These are phyloP conservation scores for Staphylotrichum longicolle DNA, from an alignment of 495 filamentous ascomycete genomes.

Conservation along the genomic window DNA sequence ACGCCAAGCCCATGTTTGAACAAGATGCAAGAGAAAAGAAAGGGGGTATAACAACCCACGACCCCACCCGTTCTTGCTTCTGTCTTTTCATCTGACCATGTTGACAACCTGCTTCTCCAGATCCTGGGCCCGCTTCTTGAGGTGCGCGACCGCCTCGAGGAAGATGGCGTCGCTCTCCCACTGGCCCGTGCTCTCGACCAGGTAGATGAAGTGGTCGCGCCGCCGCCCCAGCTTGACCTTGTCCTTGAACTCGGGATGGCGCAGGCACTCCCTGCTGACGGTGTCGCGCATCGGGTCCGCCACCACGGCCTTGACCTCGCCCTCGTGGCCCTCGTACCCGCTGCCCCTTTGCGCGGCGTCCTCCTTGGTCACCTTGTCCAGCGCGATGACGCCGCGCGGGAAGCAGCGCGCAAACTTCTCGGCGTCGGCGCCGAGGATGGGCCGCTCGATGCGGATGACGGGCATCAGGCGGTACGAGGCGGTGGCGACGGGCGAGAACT, in stretches of 20 bases:
- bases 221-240: slow-evolving; percentile 91
- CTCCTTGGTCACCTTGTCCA: slow-evolving; percentile 66
- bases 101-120: slow-evolving; percentile 48
- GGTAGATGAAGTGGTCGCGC: slow-evolving; percentile 96
- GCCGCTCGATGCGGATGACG: slow-evolving; percentile 72
- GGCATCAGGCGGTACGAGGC: slow-evolving; percentile 89
- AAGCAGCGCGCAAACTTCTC: slow-evolving; percentile 90
- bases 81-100: slow-evolving; percentile 41
- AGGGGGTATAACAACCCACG: slow-evolving; percentile 14
- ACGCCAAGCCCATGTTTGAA: slow-evolving; percentile 30
- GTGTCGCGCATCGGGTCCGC: slow-evolving; percentile 82
- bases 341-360: slow-evolving; percentile 61
- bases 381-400: slow-evolving; percentile 78
- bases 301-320: slow-evolving; percentile 84
- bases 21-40: slow-evolving; percentile 17
- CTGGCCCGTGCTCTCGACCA: slow-evolving; percentile 90
- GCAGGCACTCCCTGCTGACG: slow-evolving; percentile 85
- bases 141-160: slow-evolving; percentile 76
- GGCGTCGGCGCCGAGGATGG: slow-evolving; percentile 82
- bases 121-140: slow-evolving; percentile 68
- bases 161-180: slow-evolving; percentile 88
- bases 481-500: slow-evolving; percentile 95
- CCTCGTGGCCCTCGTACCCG: slow-evolving; percentile 68
- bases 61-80: neutral
- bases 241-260: slow-evolving; percentile 88